These are phyloP conservation scores for Paralagenidium karlingii DNA, from an alignment of 352 stramenopile genomes.

Conservation along the genomic window DNA sequence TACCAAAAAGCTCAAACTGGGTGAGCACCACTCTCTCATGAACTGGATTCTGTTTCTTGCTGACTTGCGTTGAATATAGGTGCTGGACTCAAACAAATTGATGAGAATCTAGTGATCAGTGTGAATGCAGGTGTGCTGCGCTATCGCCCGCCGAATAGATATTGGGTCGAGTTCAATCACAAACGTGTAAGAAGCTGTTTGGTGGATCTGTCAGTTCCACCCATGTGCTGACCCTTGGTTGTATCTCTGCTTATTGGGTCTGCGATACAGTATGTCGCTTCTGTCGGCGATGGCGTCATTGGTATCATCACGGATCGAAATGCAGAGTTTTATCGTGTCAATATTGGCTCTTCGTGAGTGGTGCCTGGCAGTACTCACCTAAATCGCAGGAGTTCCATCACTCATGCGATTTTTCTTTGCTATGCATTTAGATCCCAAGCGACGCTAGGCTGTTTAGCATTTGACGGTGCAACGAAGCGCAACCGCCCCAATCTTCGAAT, in stretches of 20 bases:
- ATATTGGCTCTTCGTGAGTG: slow-evolving; percentile 87
- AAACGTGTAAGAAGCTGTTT: slow-evolving; percentile 43
- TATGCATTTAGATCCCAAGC: slow-evolving; percentile 34
- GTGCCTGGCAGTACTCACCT: background rate
- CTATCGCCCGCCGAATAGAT: slow-evolving; percentile 78
- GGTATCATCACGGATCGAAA: slow-evolving; percentile 91
- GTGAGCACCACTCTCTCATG: slow-evolving; percentile 10
- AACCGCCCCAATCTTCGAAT: slow-evolving; percentile 91
- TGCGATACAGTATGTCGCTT: slow-evolving; percentile 43
- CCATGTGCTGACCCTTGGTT: background rate
- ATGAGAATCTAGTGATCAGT: slow-evolving; percentile 44
- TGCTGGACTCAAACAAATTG: slow-evolving; percentile 40
- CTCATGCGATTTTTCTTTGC: background rate
- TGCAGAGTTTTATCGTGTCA: slow-evolving; percentile 90
- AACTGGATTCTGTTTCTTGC: too few species aligned
- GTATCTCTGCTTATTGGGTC: background rate
- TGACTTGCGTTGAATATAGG: too few species aligned
- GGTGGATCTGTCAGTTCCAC: background rate
- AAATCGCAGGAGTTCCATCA: background rate
- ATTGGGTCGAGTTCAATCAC: slow-evolving; percentile 84
- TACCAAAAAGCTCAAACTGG: slow-evolving; percentile 51
- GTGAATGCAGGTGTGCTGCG: slow-evolving; percentile 77
- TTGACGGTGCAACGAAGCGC: slow-evolving; percentile 96
- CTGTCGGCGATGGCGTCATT: slow-evolving; percentile 87
- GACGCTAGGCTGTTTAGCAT: slow-evolving; percentile 73